Base-by-base conservation (phyloP, 495 filamentous ascomycete genomes). In the Penicillium steckii region DNA sequence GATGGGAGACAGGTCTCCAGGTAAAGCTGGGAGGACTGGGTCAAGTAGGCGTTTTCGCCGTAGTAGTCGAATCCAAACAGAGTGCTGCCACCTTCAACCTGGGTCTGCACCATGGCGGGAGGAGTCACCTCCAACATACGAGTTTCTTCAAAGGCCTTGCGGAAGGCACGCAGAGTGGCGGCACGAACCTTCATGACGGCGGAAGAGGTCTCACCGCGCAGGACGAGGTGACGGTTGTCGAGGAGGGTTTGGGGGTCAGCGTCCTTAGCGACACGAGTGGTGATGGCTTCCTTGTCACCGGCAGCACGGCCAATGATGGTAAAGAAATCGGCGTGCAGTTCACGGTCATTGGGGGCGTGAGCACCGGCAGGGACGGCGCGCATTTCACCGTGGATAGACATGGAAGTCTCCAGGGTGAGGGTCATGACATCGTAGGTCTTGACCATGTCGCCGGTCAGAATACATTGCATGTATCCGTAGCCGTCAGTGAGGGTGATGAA, bases 11-110 rank as follows among this genome's bases (percentile, higher is more conserved):
- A 91, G 24, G 95, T 97, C 75, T 99, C 94, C 50, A 99, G 89
- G 70, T 99, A 99, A 21, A 99, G 83, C 74, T 99, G 94, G 8
- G 91, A 96, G 0, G 93, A 97, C 72, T 99, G 94, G 12, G 94
- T 99, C 49, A 99, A 81, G 69, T 90, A 99, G 53, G 95, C 89
- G 65, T 85, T 85, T 70, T 97, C 88, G 59, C 86, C 89, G 73
- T 97, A 99, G 80, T 97, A 99, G 67, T 90, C 82, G 60, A 95
- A 88, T 33, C 85, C 85, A 77, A 99, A 99, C 29, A 99, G 85
- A 2, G 94, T 97, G 56, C 87, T 85, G 42, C 94, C 94, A 55
- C 94, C 94, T 75, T 99, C 94, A 51, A 97, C 94, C 72, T 97
- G 92, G 6, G 94, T 97, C 72, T 99, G 94, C n/a, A 97, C 95